Percentiles rank a stretch among this genome's conserved stretches.
phyloP scores from a whole-genome alignment of 805 yeast species.

The Metschnikowia kofuensis region DNA sequence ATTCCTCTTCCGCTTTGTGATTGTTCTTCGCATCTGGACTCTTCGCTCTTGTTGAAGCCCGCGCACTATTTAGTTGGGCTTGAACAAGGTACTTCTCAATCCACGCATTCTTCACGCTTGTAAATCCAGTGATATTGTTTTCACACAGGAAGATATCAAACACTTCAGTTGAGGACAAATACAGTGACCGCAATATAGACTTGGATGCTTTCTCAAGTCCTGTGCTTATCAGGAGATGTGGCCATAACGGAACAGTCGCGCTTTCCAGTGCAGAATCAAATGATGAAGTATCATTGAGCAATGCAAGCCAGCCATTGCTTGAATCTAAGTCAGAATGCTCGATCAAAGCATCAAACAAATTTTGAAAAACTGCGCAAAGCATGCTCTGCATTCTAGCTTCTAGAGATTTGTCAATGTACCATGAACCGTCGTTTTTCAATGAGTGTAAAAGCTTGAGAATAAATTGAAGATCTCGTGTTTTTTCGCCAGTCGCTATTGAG shows the following conservation, averaged over 20 bases:
- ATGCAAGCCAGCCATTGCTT: not conserved
- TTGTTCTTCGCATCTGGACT: not conserved
- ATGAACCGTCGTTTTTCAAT: not conserved
- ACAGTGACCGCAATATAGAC: conserved; percentile 6
- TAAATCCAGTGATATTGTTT: conserved; percentile 18
- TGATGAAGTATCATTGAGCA: not conserved
- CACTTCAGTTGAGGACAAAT: conserved; percentile 10
- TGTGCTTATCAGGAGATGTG: conserved; percentile 13
- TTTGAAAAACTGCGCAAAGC: not conserved
- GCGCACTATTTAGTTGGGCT: not conserved
- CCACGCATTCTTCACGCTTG: conserved; percentile 33
- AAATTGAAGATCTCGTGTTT: not conserved
- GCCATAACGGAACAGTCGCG: conserved; percentile 13
- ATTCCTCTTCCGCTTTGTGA: not conserved
- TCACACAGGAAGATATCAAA: conserved; percentile 23
- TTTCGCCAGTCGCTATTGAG: not conserved
- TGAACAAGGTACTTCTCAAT: conserved; percentile 7
- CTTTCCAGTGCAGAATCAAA: conserved; percentile 5
- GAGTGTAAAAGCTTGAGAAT: conserved; percentile 3
- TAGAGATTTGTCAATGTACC: not conserved
- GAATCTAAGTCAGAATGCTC: not conserved
- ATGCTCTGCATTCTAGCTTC: not conserved
- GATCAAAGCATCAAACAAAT: not conserved
- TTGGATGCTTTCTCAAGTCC: conserved; percentile 9
- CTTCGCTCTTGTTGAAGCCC: not conserved